These are phyloP conservation scores for Clavulina sp. DNA, from an alignment of 768 basidiomycete species.

Conservation along the genomic window DNA sequence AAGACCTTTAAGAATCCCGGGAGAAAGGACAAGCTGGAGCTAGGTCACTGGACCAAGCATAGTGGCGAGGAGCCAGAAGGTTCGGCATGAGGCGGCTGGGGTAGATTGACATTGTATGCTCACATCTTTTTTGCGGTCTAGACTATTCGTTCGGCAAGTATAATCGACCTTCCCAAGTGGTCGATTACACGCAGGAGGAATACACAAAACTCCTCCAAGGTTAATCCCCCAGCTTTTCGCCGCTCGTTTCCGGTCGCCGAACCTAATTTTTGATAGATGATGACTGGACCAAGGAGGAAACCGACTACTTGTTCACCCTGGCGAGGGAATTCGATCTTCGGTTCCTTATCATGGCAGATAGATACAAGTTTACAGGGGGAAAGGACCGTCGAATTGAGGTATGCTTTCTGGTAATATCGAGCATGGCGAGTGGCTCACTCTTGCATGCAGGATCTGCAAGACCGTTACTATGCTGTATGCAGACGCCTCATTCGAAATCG, in stretches of 20 bases:
- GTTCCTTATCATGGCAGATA: conserved; percentile 80
- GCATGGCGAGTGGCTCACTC: neutral
- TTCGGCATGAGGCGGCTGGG: neutral
- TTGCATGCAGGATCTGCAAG: conserved; percentile 62
- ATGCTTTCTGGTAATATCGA: conserved; percentile 10
- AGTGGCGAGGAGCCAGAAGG: conserved; percentile 25
- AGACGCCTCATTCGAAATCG: conserved; percentile 70
- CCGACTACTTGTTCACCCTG: conserved; percentile 74
- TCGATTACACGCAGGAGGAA: conserved; percentile 72
- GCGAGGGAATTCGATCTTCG: conserved; percentile 70
- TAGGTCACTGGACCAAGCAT: conserved; percentile 71
- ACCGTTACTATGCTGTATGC: conserved; percentile 83
- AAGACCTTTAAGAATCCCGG: conserved; percentile 54
- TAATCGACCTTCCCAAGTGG: conserved; percentile 40
- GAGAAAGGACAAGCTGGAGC: conserved; percentile 46
- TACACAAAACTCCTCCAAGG: conserved; percentile 68
- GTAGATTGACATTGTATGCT: neutral
- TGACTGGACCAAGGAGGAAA: conserved; percentile 87
- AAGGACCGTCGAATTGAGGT: conserved; percentile 53
- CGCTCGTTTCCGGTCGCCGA: neutral
- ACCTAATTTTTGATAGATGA: conserved; percentile 29
- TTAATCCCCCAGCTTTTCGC: conserved; percentile 16
- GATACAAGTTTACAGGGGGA: conserved; percentile 59
- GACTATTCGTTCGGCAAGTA: conserved; percentile 67
- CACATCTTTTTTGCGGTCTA: conserved; percentile 3